These are phyloP conservation scores for Globisporangium paddicum DNA, from an alignment of 352 stramenopile species.

Conservation along the genomic window DNA sequence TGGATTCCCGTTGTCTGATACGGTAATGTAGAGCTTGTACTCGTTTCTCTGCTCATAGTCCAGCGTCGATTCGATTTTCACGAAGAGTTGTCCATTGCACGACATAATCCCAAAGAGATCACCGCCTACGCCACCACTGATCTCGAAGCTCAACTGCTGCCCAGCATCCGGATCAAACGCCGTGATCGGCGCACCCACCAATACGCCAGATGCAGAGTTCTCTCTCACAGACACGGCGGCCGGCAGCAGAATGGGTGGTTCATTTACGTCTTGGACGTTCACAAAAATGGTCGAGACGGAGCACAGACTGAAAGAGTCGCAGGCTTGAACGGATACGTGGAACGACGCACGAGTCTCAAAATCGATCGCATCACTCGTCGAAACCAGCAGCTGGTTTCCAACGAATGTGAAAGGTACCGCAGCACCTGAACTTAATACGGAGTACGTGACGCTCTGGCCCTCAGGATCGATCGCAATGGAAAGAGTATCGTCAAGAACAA, in stretches of 20 bases:
- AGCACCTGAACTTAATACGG: not conserved
- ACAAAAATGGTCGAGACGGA: not conserved
- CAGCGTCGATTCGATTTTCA: conserved; percentile 26
- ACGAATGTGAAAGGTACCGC: conserved; percentile 1
- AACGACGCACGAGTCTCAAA: conserved; percentile 7
- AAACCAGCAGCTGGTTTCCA: not conserved
- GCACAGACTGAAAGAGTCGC: conserved; percentile 4
- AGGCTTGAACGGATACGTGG: not conserved
- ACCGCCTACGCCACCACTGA: conserved; percentile 20
- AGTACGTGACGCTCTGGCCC: conserved; percentile 5
- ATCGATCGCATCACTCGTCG: not conserved
- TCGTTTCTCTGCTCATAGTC: conserved; percentile 29
- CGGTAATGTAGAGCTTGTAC: conserved; percentile 23
- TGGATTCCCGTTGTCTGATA: conserved; percentile 36
- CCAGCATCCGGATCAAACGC: conserved; percentile 25
- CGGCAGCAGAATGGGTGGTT: not conserved
- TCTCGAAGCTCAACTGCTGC: conserved; percentile 19
- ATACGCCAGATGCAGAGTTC: conserved; percentile 13
- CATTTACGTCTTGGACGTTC: conserved; percentile 5
- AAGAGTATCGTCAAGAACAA: conserved; percentile 17
- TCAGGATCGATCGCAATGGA: conserved; percentile 12
- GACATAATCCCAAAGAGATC: conserved; percentile 39
- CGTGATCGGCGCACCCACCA: conserved; percentile 19
- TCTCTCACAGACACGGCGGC: conserved; percentile 1
- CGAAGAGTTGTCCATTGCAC: conserved; percentile 48